A percentile compares a stretch with the other conserved stretches of the same genome.
Conservation (phyloP, 768 basidiomycete species). For the Leccinum subtestaceum region DNA sequence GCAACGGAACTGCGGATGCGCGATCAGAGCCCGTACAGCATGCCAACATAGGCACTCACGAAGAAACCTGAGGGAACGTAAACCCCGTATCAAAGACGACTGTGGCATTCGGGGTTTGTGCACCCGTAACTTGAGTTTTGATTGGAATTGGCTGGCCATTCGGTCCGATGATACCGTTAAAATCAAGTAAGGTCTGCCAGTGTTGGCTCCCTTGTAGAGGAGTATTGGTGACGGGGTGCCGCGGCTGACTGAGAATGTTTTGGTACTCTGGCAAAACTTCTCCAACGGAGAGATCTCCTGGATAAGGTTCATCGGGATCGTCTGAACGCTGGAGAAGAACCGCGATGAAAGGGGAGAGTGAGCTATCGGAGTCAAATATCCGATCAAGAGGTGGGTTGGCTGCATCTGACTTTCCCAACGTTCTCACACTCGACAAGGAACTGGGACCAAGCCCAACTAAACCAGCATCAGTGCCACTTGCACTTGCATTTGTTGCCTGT, state of each 20-base stretch:
- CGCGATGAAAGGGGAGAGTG: constrained; percentile 60
- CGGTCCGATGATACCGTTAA: constrained; percentile 60
- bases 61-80: constrained; percentile 59
- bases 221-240: constrained; percentile 46
- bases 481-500: constrained; percentile 10
- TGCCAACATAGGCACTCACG: constrained; percentile 30
- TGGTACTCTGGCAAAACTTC: constrained; percentile 51
- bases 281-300: constrained; percentile 63
- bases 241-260: constrained; percentile 48
- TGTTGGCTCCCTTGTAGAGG: constrained; percentile 48
- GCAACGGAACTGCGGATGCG: constrained; percentile 42
- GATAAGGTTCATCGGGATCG: constrained; percentile 49
- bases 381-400: constrained; percentile 61
- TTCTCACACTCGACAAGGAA: constrained; percentile 48
- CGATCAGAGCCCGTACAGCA: constrained; percentile 16
- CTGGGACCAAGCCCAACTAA: constrained; percentile 62
- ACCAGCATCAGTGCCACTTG: constrained; percentile 24
- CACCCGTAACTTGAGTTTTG: constrained; percentile 43
- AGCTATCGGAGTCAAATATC: constrained; percentile 57
- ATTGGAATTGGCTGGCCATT: constrained; percentile 50
- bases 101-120: constrained; percentile 47
- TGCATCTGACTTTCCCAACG: constrained; percentile 29
- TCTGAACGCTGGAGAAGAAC: constrained; percentile 60
- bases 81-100: constrained; percentile 71
- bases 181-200: constrained; percentile 63